phyloP scores from a whole-genome alignment of 169 alveolate species.

The Cyclospora cayetanensis region DNA sequence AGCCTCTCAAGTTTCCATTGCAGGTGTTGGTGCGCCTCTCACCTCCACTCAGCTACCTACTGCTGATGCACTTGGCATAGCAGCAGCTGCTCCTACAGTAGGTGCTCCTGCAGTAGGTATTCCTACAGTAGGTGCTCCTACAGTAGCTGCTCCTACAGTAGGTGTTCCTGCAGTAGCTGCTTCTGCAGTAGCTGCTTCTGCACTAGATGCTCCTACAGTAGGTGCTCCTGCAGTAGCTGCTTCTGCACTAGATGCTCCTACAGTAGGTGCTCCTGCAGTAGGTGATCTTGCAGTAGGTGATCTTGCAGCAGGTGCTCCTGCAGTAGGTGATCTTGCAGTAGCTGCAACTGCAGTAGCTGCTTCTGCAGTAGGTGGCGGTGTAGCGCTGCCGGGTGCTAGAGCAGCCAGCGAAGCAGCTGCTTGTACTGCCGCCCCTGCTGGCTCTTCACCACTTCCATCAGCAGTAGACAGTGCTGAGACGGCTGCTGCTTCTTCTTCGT shows the following conservation, averaged over 20 bases:
- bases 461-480: conserved; percentile 5
- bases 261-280: not conserved
- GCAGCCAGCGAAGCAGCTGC: too few relatives aligned
- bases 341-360: conserved; percentile 40
- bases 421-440: too few relatives aligned
- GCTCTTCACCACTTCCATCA: too few relatives aligned
- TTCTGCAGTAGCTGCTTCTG: not conserved
- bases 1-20: not conserved
- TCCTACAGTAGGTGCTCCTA: not conserved
- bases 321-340: conserved; percentile 22
- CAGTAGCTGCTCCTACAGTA: not conserved
- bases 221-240: not conserved
- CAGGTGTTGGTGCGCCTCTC: not conserved
- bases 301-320: not conserved
- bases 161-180: not conserved
- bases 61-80: not conserved
- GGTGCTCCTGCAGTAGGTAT: not conserved
- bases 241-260: not conserved
- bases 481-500: too few relatives aligned
- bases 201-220: not conserved
- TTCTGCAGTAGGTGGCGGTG: not conserved
- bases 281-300: not conserved
- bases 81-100: conserved; percentile 18
- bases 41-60: not conserved
- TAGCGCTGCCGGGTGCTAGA: too few relatives aligned